Conservation (phyloP, 768 basidiomycete genomes). For the Austroboletus eburneus region DNA sequence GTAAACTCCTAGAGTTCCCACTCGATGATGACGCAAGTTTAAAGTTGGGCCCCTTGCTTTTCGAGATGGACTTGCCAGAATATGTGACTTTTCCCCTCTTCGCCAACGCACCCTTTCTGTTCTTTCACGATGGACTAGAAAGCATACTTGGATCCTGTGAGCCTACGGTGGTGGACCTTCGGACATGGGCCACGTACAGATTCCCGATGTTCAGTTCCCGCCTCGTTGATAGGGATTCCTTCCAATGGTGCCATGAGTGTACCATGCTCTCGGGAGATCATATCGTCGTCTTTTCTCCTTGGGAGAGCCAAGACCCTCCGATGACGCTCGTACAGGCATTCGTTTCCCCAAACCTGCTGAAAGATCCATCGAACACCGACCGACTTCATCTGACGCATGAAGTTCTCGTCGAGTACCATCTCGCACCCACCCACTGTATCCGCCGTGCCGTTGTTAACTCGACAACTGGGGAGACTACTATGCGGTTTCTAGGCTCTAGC, state of each 20-base stretch:
- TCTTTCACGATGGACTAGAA: slow-evolving; percentile 15
- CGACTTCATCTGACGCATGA: slow-evolving; percentile 21
- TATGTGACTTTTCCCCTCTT: slow-evolving; percentile 15
- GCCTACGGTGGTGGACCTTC: slow-evolving; percentile 14
- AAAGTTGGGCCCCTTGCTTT: slow-evolving; percentile 10
- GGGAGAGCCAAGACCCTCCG: neutral
- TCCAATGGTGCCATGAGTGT: slow-evolving; percentile 6
- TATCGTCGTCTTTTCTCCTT: slow-evolving; percentile 16
- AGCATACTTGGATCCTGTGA: slow-evolving; percentile 9
- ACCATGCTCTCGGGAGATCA: slow-evolving; percentile 12
- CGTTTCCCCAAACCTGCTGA: slow-evolving; percentile 3
- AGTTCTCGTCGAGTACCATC: slow-evolving; percentile 2
- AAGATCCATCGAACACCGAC: neutral
- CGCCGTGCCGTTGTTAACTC: slow-evolving; percentile 13
- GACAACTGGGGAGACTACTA: slow-evolving; percentile 8
- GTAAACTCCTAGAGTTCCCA: slow-evolving; percentile 22
- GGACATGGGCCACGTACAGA: slow-evolving; percentile 14
- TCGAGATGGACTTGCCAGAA: slow-evolving; percentile 18
- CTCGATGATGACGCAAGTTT: slow-evolving; percentile 10
- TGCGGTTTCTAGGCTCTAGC: slow-evolving; percentile 9
- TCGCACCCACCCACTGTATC: slow-evolving; percentile 9
- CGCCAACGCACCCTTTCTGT: slow-evolving; percentile 13
- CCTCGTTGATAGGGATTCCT: slow-evolving; percentile 12
- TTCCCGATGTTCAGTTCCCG: slow-evolving; percentile 13
- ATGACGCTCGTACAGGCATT: slow-evolving; percentile 20